Base-by-base conservation (phyloP, 2,329 filamentous ascomycete species). In the Fusarium lateritium region DNA sequence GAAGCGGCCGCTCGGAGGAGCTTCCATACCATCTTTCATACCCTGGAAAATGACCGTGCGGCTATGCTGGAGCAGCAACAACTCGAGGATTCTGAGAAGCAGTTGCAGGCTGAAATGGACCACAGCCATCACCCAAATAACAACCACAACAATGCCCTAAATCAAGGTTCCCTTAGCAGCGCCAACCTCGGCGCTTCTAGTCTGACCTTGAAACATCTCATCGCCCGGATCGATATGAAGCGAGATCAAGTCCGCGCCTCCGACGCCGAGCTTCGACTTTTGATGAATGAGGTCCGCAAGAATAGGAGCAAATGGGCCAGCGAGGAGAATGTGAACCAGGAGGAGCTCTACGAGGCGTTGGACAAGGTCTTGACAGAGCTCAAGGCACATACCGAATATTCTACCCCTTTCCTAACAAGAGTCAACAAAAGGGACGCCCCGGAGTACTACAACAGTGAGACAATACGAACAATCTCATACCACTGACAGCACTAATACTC, bases 281-380 rank as follows among this genome's bases (percentile, higher is more conserved):
- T 99, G 61, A 97, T 99, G 88, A 98, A 96, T 74, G 96, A 99
- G 80, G 96, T 99, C 19, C 89, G 96, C 69, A 99, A 98, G 80
- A 98, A 98, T 74, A 88, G 96, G 75, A 98, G 95, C 80, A 99
- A 99, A 82, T 99, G 96, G 96, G 95, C 96, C 5, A 98, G 92
- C 78, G 96, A 98, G 79, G 96, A 99, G 73, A 96, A 97, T 72
- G 92, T 99, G 65, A 95, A 96, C 62, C 96, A 99, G 80, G 96
- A 99, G 80, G 96, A 99, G 80, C 86, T 99, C 7, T 99, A 99
- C 78, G 96, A 99, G 82, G 94, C 96, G 13, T 86, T 96, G 15
- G 96, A 99, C 79, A 98, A 98, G 82, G 96, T 99, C 53, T 85
- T 99, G 75, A 97, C 94, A 76, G 95, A 98, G 79, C 89, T 99